These are phyloP conservation scores for Fraxinus baroniana DNA, from an alignment of 305 asterid species.

Conservation along the genomic window DNA sequence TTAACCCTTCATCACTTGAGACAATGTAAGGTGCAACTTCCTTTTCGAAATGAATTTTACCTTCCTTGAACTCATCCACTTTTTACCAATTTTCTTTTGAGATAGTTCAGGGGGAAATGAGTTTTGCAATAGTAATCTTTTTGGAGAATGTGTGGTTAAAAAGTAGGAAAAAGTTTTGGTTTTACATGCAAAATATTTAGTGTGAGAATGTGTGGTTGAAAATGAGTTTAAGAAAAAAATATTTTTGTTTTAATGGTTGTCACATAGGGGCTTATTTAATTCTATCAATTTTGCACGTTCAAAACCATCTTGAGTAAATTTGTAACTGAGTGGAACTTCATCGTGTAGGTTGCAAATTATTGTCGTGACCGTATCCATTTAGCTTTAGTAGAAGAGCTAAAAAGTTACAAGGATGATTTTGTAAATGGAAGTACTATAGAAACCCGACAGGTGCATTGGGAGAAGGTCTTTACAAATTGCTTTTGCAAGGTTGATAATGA, in stretches of 20 bases:
- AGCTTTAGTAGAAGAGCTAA: conserved; percentile 67
- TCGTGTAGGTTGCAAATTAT: conserved; percentile 70
- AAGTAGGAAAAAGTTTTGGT: too few species aligned
- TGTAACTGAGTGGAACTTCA: neutral
- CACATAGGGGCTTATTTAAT: neutral
- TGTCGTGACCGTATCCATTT: conserved; percentile 69
- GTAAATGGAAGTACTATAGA: conserved; percentile 40
- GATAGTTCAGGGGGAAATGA: neutral
- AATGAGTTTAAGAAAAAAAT: too few species aligned
- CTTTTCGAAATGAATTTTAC: neutral
- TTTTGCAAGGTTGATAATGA: conserved; percentile 77
- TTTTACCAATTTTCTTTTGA: neutral
- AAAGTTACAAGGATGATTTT: conserved; percentile 31
- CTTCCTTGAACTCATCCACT: neutral
- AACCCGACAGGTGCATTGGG: conserved; percentile 62
- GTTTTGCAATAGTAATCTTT: too few species aligned
- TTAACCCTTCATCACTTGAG: neutral
- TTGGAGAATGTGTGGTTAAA: too few species aligned
- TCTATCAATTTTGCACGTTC: neutral
- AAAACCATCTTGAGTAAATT: conserved; percentile 2
- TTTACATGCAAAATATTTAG: too few species aligned
- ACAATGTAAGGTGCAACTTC: neutral
- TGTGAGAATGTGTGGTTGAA: too few species aligned
- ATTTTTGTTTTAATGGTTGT: too few species aligned
- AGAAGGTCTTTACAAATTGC: conserved; percentile 62